Base-by-base conservation (phyloP, 352 stramenopile species). In the Pythium dissotocum region DNA sequence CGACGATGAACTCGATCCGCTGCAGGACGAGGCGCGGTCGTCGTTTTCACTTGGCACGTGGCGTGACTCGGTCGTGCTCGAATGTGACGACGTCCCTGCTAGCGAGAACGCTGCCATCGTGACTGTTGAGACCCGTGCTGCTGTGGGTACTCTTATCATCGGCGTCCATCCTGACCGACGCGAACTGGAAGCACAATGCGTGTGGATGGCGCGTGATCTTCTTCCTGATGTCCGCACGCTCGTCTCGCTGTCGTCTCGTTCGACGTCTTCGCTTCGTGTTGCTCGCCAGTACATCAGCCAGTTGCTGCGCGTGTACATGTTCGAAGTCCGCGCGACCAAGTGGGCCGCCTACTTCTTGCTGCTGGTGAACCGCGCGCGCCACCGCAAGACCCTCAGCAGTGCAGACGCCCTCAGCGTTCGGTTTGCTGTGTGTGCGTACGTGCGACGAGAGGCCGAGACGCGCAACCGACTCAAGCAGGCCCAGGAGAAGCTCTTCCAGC, bases 301-400 rank as follows among this genome's bases (percentile, higher is more conserved):
- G 30, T 70, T 88, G 42, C 65, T 91, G 30, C 73, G 70, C 32
- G 72, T 76, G 38, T 76, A 88, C 46, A 69, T 89, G 51, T 94
- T 94, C 54, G 86, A 89, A 71, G 88, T 94, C 56, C 81, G 84
- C 16, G 76, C 82, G 21, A 94, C 86, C 65, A 91, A 91, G 58
- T 94, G 86, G 86, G 86, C 82, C 1, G 82, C 83, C 18, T 94
- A 91, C 60, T 90, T 90, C 61, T 74, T 94, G 16, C 72, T 78
- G 61, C 74, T 94, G 33, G 74, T 92, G 16, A 72, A 77, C 16
- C 62, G 61, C 6, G 82, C 75, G 13, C 77, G 74, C 6, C 65
- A 70, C 3, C 18, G 64, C 14, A 75, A 72, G 2, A 61, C 61
- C 2, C 16, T 91, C 7, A 77, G 71, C 6, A 58, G 75, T 13